Evolutionary conservation across 108 stramenopile species (phyloP), one percentile per base, ranked within the genome.

Genomic region (Pseudonitzschia delicatissima): DNA sequence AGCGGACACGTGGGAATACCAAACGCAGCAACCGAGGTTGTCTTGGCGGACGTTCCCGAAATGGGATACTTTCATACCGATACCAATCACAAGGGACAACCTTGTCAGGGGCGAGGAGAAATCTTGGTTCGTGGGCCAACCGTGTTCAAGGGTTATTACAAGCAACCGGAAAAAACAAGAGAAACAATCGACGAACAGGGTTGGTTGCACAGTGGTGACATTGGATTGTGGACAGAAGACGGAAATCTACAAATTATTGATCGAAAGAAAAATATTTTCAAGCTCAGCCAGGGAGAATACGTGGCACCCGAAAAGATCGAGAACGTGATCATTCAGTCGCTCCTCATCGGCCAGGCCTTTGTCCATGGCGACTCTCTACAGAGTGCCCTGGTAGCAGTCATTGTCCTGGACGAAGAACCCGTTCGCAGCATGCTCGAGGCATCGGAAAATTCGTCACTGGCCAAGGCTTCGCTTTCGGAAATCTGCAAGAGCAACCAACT

Each of bases 211-310:
- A 96, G 90, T 64, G 99, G 99, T 9, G 99, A 99, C 68, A 94
- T 99, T 74, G 99, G 95, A 13, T 64, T 97, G 53, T 98, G 96
- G 96, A 95, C 90, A 1, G 25, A 68, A 6, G 81, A 97, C n/a
- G 96, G 98, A 6, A 76, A 87, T 45, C 80, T 99, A 39, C 85
- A 92, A 59, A 98, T 99, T 57, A 96, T 99, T 64, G 98, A 97
- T 77, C 84, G 98, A 47, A 96, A 95, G 79, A 98, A 98, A 81
- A 96, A 98, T 72, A 91, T 97, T 55, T 98, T 98, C 93, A 98
- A 98, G 76, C 84, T 98, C 13, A 69, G 93, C 5, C 96, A 97
- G 79, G 98, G 96, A 58, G 92, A 93, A 63, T 93, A 93, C 77
- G 89, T 93, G 21, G 96, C 98, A 18, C 90, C 97, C 6, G 98